These are phyloP conservation scores for Populus hybrid DNA, from an alignment of 441 rosid species.

Conservation along the genomic window DNA sequence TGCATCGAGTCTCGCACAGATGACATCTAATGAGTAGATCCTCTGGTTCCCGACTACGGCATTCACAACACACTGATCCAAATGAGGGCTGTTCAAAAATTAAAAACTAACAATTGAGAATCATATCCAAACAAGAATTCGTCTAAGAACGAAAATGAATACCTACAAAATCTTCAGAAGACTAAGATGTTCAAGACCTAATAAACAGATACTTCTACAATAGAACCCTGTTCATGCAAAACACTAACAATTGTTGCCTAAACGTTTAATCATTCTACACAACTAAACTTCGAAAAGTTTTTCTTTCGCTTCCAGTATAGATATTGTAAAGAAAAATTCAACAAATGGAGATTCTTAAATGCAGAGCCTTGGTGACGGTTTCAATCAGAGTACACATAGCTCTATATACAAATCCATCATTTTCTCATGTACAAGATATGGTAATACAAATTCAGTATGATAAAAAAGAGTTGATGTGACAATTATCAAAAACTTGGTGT, in stretches of 20 bases:
- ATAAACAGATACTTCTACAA: not conserved
- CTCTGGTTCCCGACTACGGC: slow-evolving; percentile 64
- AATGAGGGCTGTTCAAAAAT: slow-evolving; percentile 31
- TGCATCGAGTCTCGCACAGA: slow-evolving; percentile 52
- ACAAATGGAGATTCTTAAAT: not conserved
- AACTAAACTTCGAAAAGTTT: not conserved
- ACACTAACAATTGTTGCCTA: not conserved
- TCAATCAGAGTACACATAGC: not conserved
- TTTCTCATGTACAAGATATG: not conserved
- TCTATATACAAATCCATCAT: not conserved
- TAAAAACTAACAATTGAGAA: not conserved
- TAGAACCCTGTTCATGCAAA: not conserved
- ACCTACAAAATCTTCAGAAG: not conserved
- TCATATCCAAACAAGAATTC: slow-evolving; percentile 1
- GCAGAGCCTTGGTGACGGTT: not conserved
- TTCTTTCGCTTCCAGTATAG: not conserved
- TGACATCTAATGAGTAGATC: slow-evolving; percentile 76
- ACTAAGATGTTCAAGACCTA: not conserved
- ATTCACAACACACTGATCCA: slow-evolving; percentile 53
- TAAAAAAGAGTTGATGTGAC: no score
- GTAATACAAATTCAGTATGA: no score
- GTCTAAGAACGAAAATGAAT: not conserved
- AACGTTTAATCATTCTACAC: not conserved
- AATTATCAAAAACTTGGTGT: no score
- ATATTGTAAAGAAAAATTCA: not conserved